phyloP scores from a whole-genome alignment of 164 flowering plant genomes.

The Magnolia sinica region DNA sequence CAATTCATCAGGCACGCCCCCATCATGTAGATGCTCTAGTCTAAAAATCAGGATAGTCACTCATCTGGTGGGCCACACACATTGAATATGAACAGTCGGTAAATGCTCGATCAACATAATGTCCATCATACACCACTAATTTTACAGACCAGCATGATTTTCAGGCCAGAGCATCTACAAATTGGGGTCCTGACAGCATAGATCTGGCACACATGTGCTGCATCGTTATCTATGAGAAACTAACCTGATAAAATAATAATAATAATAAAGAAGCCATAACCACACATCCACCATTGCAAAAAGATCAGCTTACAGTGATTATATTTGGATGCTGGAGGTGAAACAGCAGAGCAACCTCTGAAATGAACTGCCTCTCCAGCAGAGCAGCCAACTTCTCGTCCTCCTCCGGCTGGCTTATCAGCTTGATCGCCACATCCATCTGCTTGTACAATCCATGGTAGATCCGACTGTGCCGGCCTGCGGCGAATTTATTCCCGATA shows the following conservation, averaged over 20 bases:
- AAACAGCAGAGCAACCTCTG: conserved; percentile 71
- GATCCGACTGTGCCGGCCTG: conserved; percentile 82
- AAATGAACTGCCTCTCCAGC: conserved; percentile 65
- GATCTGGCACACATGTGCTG: neutral
- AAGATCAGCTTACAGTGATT: conserved; percentile 53
- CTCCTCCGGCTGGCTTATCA: conserved; percentile 82
- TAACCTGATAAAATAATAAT: neutral
- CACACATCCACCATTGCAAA: neutral
- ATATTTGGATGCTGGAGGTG: conserved; percentile 70
- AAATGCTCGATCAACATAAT: no score
- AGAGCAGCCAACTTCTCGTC: conserved; percentile 53
- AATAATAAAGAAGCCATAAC: neutral
- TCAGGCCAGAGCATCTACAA: neutral
- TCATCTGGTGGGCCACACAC: no score
- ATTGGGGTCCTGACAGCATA: neutral
- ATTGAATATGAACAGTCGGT: no score
- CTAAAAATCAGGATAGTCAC: neutral
- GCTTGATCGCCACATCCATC: conserved; percentile 70
- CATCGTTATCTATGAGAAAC: neutral
- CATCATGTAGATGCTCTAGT: neutral
- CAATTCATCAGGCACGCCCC: neutral
- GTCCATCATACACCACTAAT: no score
- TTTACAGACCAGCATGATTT: neutral
- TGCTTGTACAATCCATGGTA: conserved; percentile 76
- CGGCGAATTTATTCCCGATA: conserved; percentile 68